These are phyloP conservation scores for Novymonas esmeraldas DNA, from an alignment of 208 protist genomes.

Conservation along the genomic window DNA sequence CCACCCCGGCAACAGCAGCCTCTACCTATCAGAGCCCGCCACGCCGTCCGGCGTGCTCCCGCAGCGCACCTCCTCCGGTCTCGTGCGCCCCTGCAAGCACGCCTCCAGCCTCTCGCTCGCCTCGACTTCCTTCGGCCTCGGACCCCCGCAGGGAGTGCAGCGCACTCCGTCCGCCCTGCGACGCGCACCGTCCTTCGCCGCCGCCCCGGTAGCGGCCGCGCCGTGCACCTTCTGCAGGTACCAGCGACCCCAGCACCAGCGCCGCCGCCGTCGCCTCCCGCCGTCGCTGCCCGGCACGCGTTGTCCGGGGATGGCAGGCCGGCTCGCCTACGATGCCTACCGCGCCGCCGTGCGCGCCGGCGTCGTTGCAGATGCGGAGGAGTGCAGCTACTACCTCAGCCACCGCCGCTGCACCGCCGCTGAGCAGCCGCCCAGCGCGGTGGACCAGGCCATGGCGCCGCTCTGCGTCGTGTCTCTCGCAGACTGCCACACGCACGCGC, in stretches of 20 bases:
- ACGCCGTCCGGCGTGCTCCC: constrained; percentile 17
- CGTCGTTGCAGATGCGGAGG: constrained; percentile 22
- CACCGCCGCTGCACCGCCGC: constrained; percentile 10
- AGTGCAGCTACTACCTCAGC: constrained; percentile 30
- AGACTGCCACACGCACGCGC: constrained; percentile 3
- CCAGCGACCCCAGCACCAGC: constrained; percentile 26
- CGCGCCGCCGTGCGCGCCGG: constrained; percentile 20
- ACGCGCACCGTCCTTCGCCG: neutral
- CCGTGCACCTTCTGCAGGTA: constrained; percentile 27
- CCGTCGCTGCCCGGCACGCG: constrained; percentile 10
- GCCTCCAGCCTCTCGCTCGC: constrained; percentile 4
- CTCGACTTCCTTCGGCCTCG: constrained; percentile 11
- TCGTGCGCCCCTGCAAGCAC: neutral
- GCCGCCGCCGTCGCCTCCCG: constrained; percentile 10
- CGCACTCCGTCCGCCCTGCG: constrained; percentile 4
- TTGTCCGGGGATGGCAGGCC: constrained; percentile 23
- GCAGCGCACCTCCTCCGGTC: constrained; percentile 1
- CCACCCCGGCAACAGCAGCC: neutral
- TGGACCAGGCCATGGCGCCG: too few relatives aligned
- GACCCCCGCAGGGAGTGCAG: neutral
- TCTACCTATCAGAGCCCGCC: constrained; percentile 10
- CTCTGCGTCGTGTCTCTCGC: constrained; percentile 27
- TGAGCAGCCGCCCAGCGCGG: neutral
- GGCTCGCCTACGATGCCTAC: constrained; percentile 30
- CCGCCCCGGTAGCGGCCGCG: neutral